These are phyloP conservation scores for Dipodascus albidus DNA, from an alignment of 805 yeast genomes.

Conservation along the genomic window DNA sequence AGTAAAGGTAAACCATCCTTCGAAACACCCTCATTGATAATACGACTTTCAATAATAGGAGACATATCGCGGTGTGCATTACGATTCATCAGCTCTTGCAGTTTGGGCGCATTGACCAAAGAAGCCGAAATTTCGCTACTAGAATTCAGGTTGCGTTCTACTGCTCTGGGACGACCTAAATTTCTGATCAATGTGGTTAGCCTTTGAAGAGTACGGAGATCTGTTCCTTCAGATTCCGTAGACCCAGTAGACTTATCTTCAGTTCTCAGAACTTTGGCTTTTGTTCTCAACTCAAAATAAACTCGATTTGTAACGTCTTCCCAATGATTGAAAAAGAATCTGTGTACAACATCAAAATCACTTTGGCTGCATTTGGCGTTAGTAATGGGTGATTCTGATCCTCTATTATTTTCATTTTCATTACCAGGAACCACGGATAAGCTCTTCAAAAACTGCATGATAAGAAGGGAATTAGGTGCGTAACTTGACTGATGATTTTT, in stretches of 20 bases:
- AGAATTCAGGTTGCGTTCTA: not conserved
- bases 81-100: slow-evolving; percentile 58
- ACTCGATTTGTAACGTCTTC: slow-evolving; percentile 20
- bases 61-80: slow-evolving; percentile 45
- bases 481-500: slow-evolving; percentile 32
- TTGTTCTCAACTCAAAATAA: slow-evolving; percentile 13
- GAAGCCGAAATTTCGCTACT: not conserved
- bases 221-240: not conserved
- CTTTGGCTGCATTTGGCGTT: slow-evolving; percentile 2
- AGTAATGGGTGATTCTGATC: not conserved
- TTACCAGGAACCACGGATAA: slow-evolving; percentile 1
- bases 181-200: slow-evolving; percentile 10
- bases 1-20: slow-evolving; percentile 65
- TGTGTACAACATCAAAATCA: slow-evolving; percentile 33
- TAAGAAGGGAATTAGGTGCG: slow-evolving; percentile 26
- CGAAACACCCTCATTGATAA: slow-evolving; percentile 54
- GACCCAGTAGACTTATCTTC: not conserved
- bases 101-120: not conserved
- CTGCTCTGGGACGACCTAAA: slow-evolving; percentile 11
- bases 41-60: slow-evolving; percentile 30
- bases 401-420: not conserved
- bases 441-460: slow-evolving; percentile 32
- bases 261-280: slow-evolving; percentile 5
- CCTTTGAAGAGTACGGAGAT: not conserved
- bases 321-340: slow-evolving; percentile 41